Percentiles rank a stretch among this genome's conserved stretches.
Evolutionary conservation across 257 asterid species (phyloP).

Genomic region (Solanum clarkiae): DNA sequence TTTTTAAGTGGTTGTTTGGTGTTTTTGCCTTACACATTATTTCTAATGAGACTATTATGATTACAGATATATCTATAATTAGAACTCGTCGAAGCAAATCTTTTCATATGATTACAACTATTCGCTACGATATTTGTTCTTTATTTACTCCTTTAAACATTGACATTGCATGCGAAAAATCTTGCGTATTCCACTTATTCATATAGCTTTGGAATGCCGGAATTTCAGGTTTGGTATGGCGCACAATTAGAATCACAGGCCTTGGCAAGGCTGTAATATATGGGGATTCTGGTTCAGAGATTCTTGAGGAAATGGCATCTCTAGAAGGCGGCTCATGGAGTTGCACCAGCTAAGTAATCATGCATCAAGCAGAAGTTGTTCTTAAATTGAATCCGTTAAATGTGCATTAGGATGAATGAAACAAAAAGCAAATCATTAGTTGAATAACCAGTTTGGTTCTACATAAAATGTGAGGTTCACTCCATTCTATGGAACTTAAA

Average conservation of each 20-base stretch:
- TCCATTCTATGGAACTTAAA: neutral
- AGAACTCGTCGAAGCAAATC: neutral
- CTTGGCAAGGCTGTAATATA: neutral
- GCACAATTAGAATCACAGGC: neutral
- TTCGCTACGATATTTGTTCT: neutral
- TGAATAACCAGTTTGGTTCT: neutral
- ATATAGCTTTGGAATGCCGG: slow-evolving; percentile 12
- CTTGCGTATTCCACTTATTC: neutral
- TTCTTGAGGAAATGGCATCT: neutral
- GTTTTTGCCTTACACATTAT: neutral
- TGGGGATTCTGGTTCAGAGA: neutral
- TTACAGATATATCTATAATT: neutral
- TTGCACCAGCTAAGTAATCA: slow-evolving; percentile 2
- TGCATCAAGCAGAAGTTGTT: neutral
- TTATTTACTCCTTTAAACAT: neutral
- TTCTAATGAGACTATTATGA: neutral
- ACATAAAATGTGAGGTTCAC: neutral
- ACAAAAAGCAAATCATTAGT: neutral
- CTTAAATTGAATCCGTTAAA: neutral
- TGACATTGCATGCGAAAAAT: neutral
- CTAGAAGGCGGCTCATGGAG: slow-evolving; percentile 8
- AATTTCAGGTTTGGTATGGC: slow-evolving; percentile 3
- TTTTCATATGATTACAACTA: neutral
- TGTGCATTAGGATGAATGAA: neutral
- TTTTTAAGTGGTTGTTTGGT: neutral